Conservation (phyloP, 495 filamentous ascomycete species). For the Thozetella sp. region DNA sequence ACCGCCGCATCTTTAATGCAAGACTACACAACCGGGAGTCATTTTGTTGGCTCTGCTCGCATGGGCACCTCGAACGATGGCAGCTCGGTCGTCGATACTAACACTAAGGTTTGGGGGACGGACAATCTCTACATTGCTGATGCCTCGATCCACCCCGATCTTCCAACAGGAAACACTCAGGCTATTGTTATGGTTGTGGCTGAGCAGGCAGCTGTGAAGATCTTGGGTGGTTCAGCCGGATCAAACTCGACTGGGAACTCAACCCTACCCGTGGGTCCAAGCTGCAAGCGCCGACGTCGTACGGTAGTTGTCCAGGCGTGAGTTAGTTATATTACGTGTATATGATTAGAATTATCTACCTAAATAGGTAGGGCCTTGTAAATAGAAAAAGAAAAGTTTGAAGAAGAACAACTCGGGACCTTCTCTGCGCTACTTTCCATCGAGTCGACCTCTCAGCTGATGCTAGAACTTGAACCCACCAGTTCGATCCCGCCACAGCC, state of each 20-base stretch:
- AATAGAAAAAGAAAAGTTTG: too few species aligned
- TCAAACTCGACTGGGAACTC: not conserved
- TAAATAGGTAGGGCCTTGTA: too few species aligned
- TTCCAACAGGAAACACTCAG: constrained; percentile 46
- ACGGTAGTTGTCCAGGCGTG: not conserved
- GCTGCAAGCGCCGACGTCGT: not conserved
- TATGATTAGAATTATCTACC: too few species aligned
- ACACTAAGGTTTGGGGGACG: constrained; percentile 64
- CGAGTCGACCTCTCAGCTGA: too few species aligned
- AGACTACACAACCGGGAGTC: not conserved
- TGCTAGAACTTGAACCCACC: not conserved
- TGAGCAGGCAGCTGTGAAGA: constrained; percentile 36
- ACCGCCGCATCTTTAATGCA: not conserved
- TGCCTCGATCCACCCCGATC: constrained; percentile 49
- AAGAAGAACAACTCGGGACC: too few species aligned
- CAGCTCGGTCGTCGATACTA: constrained; percentile 59
- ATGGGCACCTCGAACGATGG: constrained; percentile 24
- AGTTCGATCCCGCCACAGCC: not conserved
- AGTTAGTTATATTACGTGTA: too few species aligned
- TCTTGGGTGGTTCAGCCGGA: constrained; percentile 19
- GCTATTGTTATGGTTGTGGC: constrained; percentile 45
- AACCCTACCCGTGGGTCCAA: not conserved
- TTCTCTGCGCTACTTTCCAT: too few species aligned
- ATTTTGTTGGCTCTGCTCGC: not conserved
- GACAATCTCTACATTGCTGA: constrained; percentile 60